Evolutionary conservation across 2,329 filamentous ascomycete species (phyloP), one percentile per base, ranked within the genome.

Genomic region (Drechslerella dactyloides): DNA sequence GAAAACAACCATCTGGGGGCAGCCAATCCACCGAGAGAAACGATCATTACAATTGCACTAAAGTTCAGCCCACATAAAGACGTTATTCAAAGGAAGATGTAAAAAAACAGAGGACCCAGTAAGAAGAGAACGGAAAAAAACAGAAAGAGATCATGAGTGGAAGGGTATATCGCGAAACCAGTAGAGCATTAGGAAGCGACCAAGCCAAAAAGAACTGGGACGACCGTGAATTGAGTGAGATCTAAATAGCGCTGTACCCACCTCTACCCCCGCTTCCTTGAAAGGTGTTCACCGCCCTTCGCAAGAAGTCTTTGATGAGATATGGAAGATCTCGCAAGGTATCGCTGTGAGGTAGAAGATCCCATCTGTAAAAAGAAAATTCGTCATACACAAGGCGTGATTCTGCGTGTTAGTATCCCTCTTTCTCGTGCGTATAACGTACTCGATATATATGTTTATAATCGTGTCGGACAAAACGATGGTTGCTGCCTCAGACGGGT

Each of bases 261-360:
- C 93, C 93, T 77, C 94, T 87, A 69, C 87, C 89, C 48, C 88
- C 85, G 1, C 91, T 91, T 21, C 74, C 73, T 80, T 96, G 91
- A 8, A 97, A 84, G 0, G 91, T 93, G 78, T 90, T 92, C 53
- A 94, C 82, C 19, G 96, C 87, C 75, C 88, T 86, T 68, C 91
- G 85, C 15, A 86, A 84, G 86, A 90, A 96, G 80, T 99, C 94
- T 81, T 93, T 93, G 74, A 96, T 81, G 60, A 97, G 84, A 78
- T 97, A 97, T 1, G 94, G 94, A 19, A 97, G 82, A 78, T 99
- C 94, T 74, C 93, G 88, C 76, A 97, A 89, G 0, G 90, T 90
- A 80, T 99, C 94, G 75, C 90, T 90, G 79, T 97, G 93, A 13
- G 94, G 94, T 17, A 97, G 83, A 17, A 97, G 84, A 77, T 97